Percentiles rank a stretch among this genome's conserved stretches.
Conservation (phyloP, 345 rosid genomes). For the Aurinia saxatilis region DNA sequence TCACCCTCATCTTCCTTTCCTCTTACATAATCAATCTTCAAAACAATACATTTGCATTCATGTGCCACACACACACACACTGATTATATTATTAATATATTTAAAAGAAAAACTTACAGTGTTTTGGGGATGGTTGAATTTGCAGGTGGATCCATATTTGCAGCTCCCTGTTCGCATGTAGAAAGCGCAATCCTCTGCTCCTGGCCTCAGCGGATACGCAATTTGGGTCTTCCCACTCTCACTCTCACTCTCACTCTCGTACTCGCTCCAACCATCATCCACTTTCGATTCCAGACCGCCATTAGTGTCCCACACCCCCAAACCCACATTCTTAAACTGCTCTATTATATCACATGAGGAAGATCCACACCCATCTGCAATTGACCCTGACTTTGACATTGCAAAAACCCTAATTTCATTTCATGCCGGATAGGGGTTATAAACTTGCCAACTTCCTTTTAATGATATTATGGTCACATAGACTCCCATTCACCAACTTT, state of each 20-base stretch:
- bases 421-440: no score
- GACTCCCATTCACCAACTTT: no score
- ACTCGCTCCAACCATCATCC: conserved; percentile 6
- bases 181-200: conserved; percentile 74
- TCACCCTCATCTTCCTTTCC: conserved; percentile 16
- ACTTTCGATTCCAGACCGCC: conserved; percentile 1
- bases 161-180: conserved; percentile 79
- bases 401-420: conserved; percentile 21
- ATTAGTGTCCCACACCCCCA: conserved; percentile 2
- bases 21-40: conserved; percentile 9
- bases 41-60: no score
- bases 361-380: neutral
- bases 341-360: no score
- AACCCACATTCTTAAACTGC: conserved; percentile 33
- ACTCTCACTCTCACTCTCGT: conserved; percentile 17
- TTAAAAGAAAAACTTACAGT: no score
- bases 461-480: no score
- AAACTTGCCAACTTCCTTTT: no score
- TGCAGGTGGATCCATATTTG: conserved; percentile 80
- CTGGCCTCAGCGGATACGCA: conserved; percentile 65
- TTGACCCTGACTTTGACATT: neutral
- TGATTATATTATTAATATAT: no score
- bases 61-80: no score
- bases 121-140: conserved; percentile 89
- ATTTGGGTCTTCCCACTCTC: no score